Evolutionary conservation across 495 filamentous ascomycete species (phyloP), one percentile per base, ranked within the genome.

Genomic region (Oidiodendron maius): DNA sequence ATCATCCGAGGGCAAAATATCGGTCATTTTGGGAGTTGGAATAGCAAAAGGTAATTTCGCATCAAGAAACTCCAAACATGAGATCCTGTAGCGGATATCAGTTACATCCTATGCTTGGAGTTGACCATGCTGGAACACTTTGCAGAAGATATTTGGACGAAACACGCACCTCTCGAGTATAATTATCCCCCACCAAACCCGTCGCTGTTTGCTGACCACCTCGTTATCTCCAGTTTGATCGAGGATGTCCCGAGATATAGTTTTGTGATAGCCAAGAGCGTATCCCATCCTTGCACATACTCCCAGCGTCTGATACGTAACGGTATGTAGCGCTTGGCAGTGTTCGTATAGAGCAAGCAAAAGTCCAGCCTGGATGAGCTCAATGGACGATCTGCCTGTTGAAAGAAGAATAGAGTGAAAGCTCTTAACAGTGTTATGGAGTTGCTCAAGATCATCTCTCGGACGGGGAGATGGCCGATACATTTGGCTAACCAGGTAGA

Each of bases 221-320:
- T 10, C 16, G 21, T 44, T n/a, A 3, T 8, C 18, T 28, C 12
- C 11, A n/a, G 16, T 13, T 12, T 28, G 20, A 12, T 2, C 13
- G n/a, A 21, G 12, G 13, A 21, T n/a, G n/a, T 44, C 18, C 1
- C 28, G 3, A 21, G 18, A 28, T 23, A 44, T 13, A n/a, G 20
- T 24, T 28, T 44, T 44, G 3, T 44, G 11, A n/a, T 12, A 23
- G 11, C 41, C 41, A n/a, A 44, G 41, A 1, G 10, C 12, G 22
- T 44, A 44, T 13, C 41, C 41, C 22, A 28, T 44, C 21, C 41
- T 44, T 25, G 41, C 41, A 25, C 41, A 44, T 24, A 17, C 41
- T 25, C 41, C 41, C 10, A 44, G 13, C n/a, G 41, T 16, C 10
- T 16, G 41, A 24, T 44, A 44, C 10, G 24, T 21, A 25, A 24